Conservation (phyloP, 1,284 basidiomycete genomes). For the Spongiforma sp. region DNA sequence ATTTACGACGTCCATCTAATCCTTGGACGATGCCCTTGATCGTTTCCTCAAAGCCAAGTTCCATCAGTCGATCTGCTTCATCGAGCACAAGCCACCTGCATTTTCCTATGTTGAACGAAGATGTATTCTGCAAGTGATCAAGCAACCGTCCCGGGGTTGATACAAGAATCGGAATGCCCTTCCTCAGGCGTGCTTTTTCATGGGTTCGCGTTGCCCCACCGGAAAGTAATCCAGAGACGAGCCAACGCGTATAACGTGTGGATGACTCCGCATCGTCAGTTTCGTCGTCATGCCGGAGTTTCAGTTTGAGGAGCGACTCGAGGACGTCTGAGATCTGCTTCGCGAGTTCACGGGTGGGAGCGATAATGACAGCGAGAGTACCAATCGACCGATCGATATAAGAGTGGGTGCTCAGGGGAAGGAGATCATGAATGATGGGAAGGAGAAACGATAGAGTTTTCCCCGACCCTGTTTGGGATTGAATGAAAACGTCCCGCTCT, state of each 20-base stretch:
- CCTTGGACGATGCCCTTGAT: slow-evolving; percentile 88
- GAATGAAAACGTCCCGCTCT: slow-evolving; percentile 88
- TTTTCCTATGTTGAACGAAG: slow-evolving; percentile 90
- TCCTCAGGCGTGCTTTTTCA: slow-evolving; percentile 67
- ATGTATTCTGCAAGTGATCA: slow-evolving; percentile 94
- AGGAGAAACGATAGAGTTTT: slow-evolving; percentile 96
- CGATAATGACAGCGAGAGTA: slow-evolving; percentile 94
- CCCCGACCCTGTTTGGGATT: slow-evolving; percentile 98
- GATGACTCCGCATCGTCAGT: slow-evolving; percentile 51
- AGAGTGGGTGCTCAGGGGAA: slow-evolving; percentile 86
- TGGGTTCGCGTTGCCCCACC: slow-evolving; percentile 80
- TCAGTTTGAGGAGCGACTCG: slow-evolving; percentile 84
- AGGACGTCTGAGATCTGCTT: slow-evolving; percentile 96
- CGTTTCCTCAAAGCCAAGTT: slow-evolving; percentile 95
- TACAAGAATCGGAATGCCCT: slow-evolving; percentile 84
- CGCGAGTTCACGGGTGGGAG: slow-evolving; percentile 94
- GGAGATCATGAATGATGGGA: slow-evolving; percentile 93
- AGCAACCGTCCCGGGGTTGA: slow-evolving; percentile 97
- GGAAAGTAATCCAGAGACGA: slow-evolving; percentile 91
- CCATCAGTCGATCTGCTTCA: slow-evolving; percentile 97
- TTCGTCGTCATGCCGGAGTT: slow-evolving; percentile 67
- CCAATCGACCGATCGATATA: slow-evolving; percentile 91
- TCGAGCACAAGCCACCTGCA: slow-evolving; percentile 97
- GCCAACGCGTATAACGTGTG: slow-evolving; percentile 84
- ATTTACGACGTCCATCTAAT: slow-evolving; percentile 78